Base-by-base conservation (phyloP, 2,329 filamentous ascomycete species). In the Dothideomycetes sp. region DNA sequence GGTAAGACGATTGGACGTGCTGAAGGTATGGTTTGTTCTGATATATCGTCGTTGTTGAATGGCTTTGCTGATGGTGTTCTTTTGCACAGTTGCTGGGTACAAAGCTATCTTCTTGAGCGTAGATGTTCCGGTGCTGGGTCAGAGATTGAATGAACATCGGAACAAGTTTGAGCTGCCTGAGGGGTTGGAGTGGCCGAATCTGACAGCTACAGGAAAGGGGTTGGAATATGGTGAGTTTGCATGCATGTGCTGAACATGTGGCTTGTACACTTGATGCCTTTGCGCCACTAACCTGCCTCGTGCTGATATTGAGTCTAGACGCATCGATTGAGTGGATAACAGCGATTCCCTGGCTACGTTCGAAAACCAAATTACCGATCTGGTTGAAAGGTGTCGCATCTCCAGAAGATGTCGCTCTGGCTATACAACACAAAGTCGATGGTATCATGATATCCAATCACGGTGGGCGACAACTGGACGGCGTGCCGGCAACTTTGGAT, bases 391-490 rank as follows among this genome's bases (percentile, higher is more conserved):
- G 61, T 5, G 45, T 47, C 10, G 38, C 39, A 49, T 54, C 56
- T 1, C 53, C 56, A 5, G 62, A 67, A 41, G 66, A 69, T 44
- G 62, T 63, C 1, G 47, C 58, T 12, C 55, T 65, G 20, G 65
- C 66, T 4, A 67, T 78, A 17, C 50, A 56, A 32, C 53, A 57
- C 47, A 58, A 59, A 2, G 54, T 58, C 24, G 58, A 65, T 43
- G 62, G 62, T 1, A 54, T 64, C 16, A 57, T 77, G 2, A 66
- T 77, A 10, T 71, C 68, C 20, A 78, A 78, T 47, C 74, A 78
- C 49, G 74, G 73, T 11, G 69, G 68, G 2, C 56, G 74, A 18
- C 74, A 79, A 55, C 57, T 76, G 9, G 73, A 78, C 46, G 71
- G 73, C 4, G 71, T 70, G 2, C 62, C 70, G 5, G 68, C 67